These are phyloP conservation scores for Boletus reticuloceps DNA, from an alignment of 768 basidiomycete genomes.

Conservation along the genomic window DNA sequence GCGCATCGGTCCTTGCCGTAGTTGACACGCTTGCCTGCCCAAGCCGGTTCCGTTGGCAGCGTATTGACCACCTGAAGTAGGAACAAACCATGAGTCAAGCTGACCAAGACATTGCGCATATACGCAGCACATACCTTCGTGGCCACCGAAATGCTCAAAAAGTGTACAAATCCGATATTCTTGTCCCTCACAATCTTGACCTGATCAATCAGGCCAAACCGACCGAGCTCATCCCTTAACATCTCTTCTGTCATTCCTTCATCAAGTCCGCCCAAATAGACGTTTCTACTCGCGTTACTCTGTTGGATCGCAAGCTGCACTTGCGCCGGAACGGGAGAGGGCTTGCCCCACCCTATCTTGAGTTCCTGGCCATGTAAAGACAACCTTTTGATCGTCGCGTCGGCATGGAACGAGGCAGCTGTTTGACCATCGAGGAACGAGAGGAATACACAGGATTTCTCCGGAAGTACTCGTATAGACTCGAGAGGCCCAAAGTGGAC, in stretches of 20 bases:
- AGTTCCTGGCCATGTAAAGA: conserved; percentile 93
- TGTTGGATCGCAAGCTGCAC: conserved; percentile 88
- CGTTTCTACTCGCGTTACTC: conserved; percentile 92
- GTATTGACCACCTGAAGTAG: conserved; percentile 82
- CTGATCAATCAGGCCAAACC: conserved; percentile 96
- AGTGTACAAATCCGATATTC: conserved; percentile 99
- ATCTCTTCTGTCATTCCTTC: conserved; percentile 89
- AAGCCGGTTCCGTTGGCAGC: conserved; percentile 85
- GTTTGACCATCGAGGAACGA: conserved; percentile 94
- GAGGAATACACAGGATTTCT: conserved; percentile 97
- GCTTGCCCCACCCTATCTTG: conserved; percentile 99
- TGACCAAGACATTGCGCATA: neutral
- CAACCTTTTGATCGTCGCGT: conserved; percentile 93
- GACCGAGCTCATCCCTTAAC: conserved; percentile 85
- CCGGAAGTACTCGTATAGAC: conserved; percentile 89
- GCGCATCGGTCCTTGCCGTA: conserved; percentile 99
- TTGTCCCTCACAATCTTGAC: conserved; percentile 99
- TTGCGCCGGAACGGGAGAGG: conserved; percentile 80
- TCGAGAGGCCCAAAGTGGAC: conserved; percentile 98
- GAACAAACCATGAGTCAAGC: neutral
- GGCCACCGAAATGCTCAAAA: conserved; percentile 90
- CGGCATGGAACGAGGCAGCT: conserved; percentile 95
- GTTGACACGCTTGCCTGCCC: conserved; percentile 96
- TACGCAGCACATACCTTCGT: conserved; percentile 67
- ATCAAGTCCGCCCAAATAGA: conserved; percentile 93